phyloP scores from a whole-genome alignment of 306 rosid genomes.

The Urtica urens region DNA sequence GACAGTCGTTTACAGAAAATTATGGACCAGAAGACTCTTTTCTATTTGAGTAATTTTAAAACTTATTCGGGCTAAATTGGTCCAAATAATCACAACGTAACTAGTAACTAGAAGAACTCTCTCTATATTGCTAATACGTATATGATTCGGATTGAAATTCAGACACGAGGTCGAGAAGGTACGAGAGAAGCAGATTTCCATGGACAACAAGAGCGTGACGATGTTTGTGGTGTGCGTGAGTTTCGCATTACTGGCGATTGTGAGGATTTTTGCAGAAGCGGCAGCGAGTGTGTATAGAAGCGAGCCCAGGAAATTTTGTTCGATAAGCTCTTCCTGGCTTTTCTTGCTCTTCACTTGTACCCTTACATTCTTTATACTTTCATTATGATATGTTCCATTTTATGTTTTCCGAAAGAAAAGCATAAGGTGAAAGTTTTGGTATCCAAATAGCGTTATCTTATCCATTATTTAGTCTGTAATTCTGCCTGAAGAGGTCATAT shows the following conservation, averaged over 20 bases:
- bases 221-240: constrained; percentile 48
- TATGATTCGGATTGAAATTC: constrained; percentile 13
- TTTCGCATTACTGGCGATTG: constrained; percentile 44
- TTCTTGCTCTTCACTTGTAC: constrained; percentile 51
- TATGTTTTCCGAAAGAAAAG: too few relatives aligned
- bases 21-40: too few relatives aligned
- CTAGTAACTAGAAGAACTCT: too few relatives aligned
- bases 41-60: too few relatives aligned
- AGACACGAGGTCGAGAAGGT: constrained; percentile 67
- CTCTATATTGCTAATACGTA: background rate
- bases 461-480: too few relatives aligned
- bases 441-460: too few relatives aligned
- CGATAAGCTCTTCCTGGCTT: constrained; percentile 54
- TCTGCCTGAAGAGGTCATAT: too few relatives aligned
- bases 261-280: constrained; percentile 34
- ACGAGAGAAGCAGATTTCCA: constrained; percentile 40
- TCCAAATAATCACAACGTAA: too few relatives aligned
- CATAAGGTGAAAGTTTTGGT: too few relatives aligned
- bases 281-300: constrained; percentile 34
- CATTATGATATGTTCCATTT: constrained; percentile 39
- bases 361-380: constrained; percentile 46
- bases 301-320: constrained; percentile 56
- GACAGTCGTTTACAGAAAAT: too few relatives aligned
- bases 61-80: too few relatives aligned
- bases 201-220: constrained; percentile 60